These are phyloP conservation scores for Angomonas desouzai DNA, from an alignment of 208 protist species.

Conservation along the genomic window DNA sequence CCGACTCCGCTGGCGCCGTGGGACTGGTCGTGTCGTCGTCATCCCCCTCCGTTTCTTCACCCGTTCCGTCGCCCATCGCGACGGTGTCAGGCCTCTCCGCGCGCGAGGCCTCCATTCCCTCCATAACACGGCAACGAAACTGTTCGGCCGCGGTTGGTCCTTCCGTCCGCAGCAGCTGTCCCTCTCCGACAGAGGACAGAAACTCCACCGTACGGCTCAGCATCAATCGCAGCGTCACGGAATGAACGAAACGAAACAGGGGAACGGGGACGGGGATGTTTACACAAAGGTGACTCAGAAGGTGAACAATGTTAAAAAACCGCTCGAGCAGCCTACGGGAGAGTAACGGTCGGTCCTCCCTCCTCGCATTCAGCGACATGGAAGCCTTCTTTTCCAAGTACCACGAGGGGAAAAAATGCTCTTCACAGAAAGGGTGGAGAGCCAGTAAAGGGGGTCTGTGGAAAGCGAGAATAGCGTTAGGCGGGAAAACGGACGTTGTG, in stretches of 20 bases:
- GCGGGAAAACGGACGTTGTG: too few relatives aligned
- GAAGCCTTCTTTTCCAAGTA: not conserved
- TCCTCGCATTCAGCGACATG: not conserved
- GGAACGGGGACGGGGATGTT: not conserved
- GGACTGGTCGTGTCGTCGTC: not conserved
- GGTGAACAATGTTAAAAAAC: not conserved
- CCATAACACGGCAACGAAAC: not conserved
- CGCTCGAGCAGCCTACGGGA: not conserved
- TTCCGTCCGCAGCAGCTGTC: not conserved
- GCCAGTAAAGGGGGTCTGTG: not conserved
- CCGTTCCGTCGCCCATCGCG: not conserved
- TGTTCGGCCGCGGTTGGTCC: not conserved
- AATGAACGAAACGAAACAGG: not conserved
- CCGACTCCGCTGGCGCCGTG: not conserved
- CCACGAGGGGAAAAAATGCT: not conserved
- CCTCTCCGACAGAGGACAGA: not conserved
- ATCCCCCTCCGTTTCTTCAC: not conserved
- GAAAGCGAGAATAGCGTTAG: not conserved
- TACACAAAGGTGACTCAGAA: not conserved
- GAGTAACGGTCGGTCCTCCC: not conserved
- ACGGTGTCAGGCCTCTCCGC: not conserved
- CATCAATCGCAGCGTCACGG: not conserved
- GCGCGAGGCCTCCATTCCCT: not conserved
- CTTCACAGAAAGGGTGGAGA: slow-evolving; percentile 3
- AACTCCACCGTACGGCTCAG: not conserved